Conservation (phyloP, 2,329 filamentous ascomycete genomes). For the Aspergillaceae sp. region DNA sequence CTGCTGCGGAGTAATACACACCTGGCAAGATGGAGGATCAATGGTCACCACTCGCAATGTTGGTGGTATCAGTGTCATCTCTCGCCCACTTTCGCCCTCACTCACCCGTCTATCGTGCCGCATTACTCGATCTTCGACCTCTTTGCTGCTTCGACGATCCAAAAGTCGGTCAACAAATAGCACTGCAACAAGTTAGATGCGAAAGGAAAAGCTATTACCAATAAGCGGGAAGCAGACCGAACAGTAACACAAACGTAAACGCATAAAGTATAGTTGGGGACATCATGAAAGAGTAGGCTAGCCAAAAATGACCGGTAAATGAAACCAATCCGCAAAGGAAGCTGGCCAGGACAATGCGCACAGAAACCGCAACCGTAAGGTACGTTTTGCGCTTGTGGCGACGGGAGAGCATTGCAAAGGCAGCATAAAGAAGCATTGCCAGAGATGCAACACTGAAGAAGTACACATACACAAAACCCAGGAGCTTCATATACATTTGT, state of each 20-base stretch:
- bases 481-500: constrained; percentile 28
- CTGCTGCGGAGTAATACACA: background rate
- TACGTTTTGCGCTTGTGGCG: constrained; percentile 17
- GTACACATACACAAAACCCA: constrained; percentile 34
- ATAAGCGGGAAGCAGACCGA: constrained; percentile 15
- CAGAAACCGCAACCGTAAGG: constrained; percentile 17
- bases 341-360: constrained; percentile 22
- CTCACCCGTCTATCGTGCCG: constrained; percentile 11
- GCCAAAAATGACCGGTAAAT: constrained; percentile 23
- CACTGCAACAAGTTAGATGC: constrained; percentile 16
- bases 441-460: constrained; percentile 31
- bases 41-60: constrained; percentile 4
- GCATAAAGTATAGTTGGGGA: constrained; percentile 31
- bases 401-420: constrained; percentile 22
- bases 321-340: constrained; percentile 21
- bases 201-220: background rate
- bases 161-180: constrained; percentile 29
- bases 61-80: constrained; percentile 8
- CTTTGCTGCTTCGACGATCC: constrained; percentile 15
- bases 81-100: constrained; percentile 8
- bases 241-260: constrained; percentile 23
- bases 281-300: constrained; percentile 33
- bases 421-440: constrained; percentile 29
- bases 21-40: background rate
- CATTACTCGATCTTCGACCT: constrained; percentile 18